Base-by-base conservation (phyloP, 441 rosid species). In the Gossypium schwendimanii region DNA sequence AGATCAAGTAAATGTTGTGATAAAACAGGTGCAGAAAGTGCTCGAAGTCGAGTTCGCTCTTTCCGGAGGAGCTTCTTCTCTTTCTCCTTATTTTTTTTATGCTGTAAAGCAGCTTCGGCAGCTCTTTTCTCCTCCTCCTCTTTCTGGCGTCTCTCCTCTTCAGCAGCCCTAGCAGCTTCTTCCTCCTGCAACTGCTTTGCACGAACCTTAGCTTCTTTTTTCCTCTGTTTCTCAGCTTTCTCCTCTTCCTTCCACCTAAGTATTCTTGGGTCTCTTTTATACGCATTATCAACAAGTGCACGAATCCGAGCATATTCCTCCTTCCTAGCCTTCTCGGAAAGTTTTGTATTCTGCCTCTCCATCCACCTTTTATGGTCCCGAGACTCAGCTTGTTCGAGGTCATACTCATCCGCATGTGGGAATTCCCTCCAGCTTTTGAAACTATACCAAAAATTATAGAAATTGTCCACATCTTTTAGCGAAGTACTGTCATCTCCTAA, bases 331-430 rank as follows among this genome's bases (percentile, higher is more conserved):
- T 89, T 93, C 60, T 83, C 99, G 2, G 97, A 66, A n/a, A 86
- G 85, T 73, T 88, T 93, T 4, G 91, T 88, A 81, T 95, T 95
- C 85, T 95, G 98, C 87, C 96, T 90, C 86, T 93, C 99, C 97
- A 95, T 92, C 98, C 99, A 95, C 84, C 99, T 93, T 82, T 82
- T 90, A 62, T 95, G 98, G 66, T 95, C 98, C 73, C 99, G 98
- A 66, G 96, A 88, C 78, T 95, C 98, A 0, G 98, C 96, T 79
- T 93, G 88, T 76, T 95, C 99, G 58, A 95, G 82, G 82, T 95
- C 98, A 83, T 86, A 94, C 86, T 95, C 99, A 75, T 92, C 98
- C 14, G 89, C 87, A 83, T 93, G 97, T n/a, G 99, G 98, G 80
- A 91, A 95, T 77, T 92, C 99, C 64, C 99, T 90, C 99, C 99